Conservation (phyloP, 345 rosid genomes). For the Atalantia buxifolia region DNA sequence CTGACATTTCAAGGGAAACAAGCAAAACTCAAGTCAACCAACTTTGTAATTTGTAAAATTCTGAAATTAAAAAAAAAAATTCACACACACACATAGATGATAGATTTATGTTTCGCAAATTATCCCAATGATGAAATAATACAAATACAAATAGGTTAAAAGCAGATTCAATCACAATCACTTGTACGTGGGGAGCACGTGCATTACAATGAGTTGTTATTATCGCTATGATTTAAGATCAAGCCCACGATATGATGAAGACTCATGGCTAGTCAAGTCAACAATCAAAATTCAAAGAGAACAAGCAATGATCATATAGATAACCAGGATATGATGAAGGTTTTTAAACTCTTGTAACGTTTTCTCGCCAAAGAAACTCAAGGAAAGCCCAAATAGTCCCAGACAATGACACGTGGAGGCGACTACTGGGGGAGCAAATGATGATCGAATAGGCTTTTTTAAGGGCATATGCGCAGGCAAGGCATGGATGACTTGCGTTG, state of each 20-base stretch:
- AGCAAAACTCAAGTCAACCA: slow-evolving; percentile 8
- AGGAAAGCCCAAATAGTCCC: background rate
- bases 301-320: background rate
- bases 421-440: background rate
- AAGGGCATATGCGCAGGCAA: background rate
- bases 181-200: background rate
- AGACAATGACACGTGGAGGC: background rate
- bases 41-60: no score
- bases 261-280: background rate
- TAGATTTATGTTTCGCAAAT: no score
- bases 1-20: background rate
- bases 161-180: no score
- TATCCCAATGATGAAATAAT: no score
- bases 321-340: background rate
- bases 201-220: background rate
- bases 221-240: background rate
- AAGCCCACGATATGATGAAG: background rate
- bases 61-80: no score
- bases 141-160: no score
- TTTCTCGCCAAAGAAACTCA: background rate
- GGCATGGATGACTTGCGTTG: background rate
- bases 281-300: background rate
- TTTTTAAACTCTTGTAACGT: background rate
- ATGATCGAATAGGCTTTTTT: background rate
- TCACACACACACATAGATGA: no score